phyloP scores from a whole-genome alignment of 192 early-diverging fungal species.

The Coemansia sp. region DNA sequence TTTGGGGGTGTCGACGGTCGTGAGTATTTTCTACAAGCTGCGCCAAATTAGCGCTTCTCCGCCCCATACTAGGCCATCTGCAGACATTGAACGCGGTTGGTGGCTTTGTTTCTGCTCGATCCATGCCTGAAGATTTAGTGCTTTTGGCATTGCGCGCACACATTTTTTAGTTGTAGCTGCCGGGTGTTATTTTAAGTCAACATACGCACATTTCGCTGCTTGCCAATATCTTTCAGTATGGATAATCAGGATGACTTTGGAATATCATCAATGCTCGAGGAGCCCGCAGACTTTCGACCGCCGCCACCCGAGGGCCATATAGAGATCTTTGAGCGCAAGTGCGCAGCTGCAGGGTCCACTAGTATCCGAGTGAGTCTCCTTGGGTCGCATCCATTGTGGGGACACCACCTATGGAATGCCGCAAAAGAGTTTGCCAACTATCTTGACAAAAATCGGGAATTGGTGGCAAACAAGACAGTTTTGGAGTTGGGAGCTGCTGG shows the following conservation, averaged over 20 bases:
- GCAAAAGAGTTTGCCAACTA: slow-evolving; percentile 76
- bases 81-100: background rate
- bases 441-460: slow-evolving; percentile 67
- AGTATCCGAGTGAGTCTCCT: slow-evolving; percentile 60
- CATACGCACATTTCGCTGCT: background rate
- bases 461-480: slow-evolving; percentile 62
- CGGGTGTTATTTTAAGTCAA: background rate
- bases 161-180: background rate
- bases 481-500: slow-evolving; percentile 86
- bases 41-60: background rate
- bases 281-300: slow-evolving; percentile 46
- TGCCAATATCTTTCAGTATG: background rate
- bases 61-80: background rate
- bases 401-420: slow-evolving; percentile 89
- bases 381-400: slow-evolving; percentile 81
- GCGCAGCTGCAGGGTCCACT: slow-evolving; percentile 11
- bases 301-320: slow-evolving; percentile 59
- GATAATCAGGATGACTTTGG: slow-evolving; percentile 22
- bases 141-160: background rate
- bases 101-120: background rate
- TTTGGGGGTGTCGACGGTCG: too few relatives aligned
- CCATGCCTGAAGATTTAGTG: background rate
- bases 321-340: slow-evolving; percentile 57
- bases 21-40: background rate
- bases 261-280: slow-evolving; percentile 31